Conservation (phyloP, 305 asterid species). For the Fraxinus albicans region DNA sequence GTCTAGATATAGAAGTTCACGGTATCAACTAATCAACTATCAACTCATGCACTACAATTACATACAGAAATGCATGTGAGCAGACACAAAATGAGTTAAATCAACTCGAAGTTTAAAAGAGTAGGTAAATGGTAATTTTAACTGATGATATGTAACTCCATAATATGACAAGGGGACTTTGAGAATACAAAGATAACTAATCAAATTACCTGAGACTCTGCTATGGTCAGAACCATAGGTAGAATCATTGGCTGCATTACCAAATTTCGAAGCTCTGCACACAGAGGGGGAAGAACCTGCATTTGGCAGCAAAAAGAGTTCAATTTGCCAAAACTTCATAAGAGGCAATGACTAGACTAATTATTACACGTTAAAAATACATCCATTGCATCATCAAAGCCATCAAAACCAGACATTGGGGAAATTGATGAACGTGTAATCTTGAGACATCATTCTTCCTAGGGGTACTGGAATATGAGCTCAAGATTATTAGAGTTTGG, state of each 20-base stretch:
- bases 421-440: background rate
- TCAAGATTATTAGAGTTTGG: background rate
- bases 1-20: background rate
- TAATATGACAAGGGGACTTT: conserved; percentile 17
- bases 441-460: conserved; percentile 24
- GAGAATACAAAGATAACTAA: conserved; percentile 23
- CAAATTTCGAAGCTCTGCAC: conserved; percentile 96
- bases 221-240: conserved; percentile 98
- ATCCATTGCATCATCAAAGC: conserved; percentile 17
- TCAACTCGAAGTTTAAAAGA: background rate
- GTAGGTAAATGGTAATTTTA: background rate
- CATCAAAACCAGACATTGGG: conserved; percentile 7
- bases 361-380: conserved; percentile 17
- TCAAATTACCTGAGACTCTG: conserved; percentile 84
- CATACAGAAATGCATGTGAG: background rate
- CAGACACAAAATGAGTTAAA: conserved; percentile 7
- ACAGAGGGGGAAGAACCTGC: conserved; percentile 99
- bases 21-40: background rate
- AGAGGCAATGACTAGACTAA: conserved; percentile 21
- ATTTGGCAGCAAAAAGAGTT: conserved; percentile 22
- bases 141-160: background rate
- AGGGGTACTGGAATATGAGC: background rate
- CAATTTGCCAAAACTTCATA: conserved; percentile 21
- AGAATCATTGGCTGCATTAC: conserved; percentile 98
- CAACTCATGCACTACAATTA: background rate